Evolutionary conservation across 2,329 filamentous ascomycete species (phyloP).

Genomic region (Hypoxylon sp.): DNA sequence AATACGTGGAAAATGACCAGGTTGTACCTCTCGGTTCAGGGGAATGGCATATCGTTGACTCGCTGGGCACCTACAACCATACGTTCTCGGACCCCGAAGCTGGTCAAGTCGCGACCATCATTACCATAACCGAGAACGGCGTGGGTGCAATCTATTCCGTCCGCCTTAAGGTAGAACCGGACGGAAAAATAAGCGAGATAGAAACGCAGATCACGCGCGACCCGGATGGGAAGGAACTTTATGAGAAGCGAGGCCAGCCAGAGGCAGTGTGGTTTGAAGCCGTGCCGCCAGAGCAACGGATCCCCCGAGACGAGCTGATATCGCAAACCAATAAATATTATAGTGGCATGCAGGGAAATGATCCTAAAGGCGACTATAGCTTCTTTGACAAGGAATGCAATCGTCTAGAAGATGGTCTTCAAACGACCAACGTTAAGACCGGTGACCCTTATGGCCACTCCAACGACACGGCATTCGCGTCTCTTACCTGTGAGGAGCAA

Average conservation of each 20-base stretch:
- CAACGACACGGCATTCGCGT: slow-evolving; percentile 46
- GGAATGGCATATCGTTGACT: slow-evolving; percentile 37
- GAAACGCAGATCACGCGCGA: slow-evolving; percentile 38
- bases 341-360: slow-evolving; percentile 43
- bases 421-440: slow-evolving; percentile 43
- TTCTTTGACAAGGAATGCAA: slow-evolving; percentile 47
- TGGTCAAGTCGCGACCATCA: slow-evolving; percentile 36
- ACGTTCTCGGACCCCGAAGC: slow-evolving; percentile 37
- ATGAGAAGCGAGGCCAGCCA: slow-evolving; percentile 31
- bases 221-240: slow-evolving; percentile 20
- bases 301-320: slow-evolving; percentile 31
- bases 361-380: slow-evolving; percentile 43
- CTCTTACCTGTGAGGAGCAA: slow-evolving; percentile 44
- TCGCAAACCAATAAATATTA: slow-evolving; percentile 37
- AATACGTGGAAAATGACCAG: slow-evolving; percentile 38
- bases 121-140: slow-evolving; percentile 35
- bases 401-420: slow-evolving; percentile 44
- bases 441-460: slow-evolving; percentile 45
- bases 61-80: slow-evolving; percentile 36
- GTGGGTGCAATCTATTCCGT: slow-evolving; percentile 34
- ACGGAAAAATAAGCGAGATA: slow-evolving; percentile 39
- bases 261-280: slow-evolving; percentile 34
- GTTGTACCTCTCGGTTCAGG: slow-evolving; percentile 33
- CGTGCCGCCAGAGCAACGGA: slow-evolving; percentile 28
- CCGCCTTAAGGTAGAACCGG: slow-evolving; percentile 35